These are phyloP conservation scores for Tolypocladium ophioglossoides DNA, from an alignment of 2,329 filamentous ascomycete species.

Conservation along the genomic window DNA sequence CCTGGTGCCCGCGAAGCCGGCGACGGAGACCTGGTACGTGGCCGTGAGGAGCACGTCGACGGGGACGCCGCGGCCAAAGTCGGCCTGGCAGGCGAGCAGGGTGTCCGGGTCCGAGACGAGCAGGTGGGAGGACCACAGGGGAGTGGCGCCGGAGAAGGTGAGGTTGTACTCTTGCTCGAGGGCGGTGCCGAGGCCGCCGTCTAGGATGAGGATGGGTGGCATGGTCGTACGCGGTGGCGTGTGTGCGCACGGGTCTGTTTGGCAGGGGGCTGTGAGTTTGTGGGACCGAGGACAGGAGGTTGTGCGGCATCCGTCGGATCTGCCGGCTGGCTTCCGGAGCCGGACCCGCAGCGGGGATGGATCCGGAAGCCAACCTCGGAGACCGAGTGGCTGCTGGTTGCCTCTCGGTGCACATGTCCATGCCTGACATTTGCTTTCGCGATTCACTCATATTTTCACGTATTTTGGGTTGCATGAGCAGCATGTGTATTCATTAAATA, in stretches of 20 bases:
- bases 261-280: neutral
- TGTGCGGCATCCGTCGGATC: neutral
- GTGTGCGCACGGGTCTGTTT: too few species aligned
- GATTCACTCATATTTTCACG: too few species aligned
- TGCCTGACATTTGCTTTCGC: too few species aligned
- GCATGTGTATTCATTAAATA: too few species aligned
- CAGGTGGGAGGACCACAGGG: constrained; percentile 59
- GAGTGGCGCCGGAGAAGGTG: constrained; percentile 40
- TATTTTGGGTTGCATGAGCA: too few species aligned
- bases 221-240: neutral
- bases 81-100: constrained; percentile 42
- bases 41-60: constrained; percentile 55
- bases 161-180: constrained; percentile 47
- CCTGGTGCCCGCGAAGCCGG: constrained; percentile 43
- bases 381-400: too few species aligned
- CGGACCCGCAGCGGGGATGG: neutral
- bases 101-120: constrained; percentile 42
- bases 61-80: constrained; percentile 40
- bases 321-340: neutral
- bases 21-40: constrained; percentile 53
- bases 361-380: neutral
- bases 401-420: too few species aligned
- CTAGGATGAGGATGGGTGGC: constrained; percentile 33
- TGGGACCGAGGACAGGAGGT: neutral
- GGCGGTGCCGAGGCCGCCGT: constrained; percentile 58